phyloP scores from a whole-genome alignment of 306 rosid genomes.

The Casuarina cunninghamiana region DNA sequence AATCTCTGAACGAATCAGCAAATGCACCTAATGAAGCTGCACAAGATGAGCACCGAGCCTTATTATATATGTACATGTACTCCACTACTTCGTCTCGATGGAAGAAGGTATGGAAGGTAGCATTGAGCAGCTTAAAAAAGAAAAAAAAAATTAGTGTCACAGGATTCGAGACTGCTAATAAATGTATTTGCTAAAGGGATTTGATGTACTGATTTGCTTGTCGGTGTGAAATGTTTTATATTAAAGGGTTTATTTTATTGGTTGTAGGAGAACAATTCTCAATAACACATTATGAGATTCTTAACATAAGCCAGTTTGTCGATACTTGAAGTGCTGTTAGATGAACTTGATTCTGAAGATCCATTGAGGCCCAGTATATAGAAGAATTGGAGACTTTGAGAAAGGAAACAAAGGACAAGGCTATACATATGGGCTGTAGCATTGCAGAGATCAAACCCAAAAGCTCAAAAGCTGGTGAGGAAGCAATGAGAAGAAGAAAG shows the following conservation, averaged over 20 bases:
- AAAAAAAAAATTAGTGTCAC: no score
- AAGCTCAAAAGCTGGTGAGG: no score
- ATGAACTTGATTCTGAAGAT: neutral
- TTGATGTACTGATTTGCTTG: no score
- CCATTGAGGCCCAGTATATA: neutral
- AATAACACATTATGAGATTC: no score
- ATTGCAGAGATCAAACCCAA: no score
- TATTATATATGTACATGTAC: constrained; percentile 20
- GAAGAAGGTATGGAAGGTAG: neutral
- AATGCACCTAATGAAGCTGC: neutral
- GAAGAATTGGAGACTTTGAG: neutral
- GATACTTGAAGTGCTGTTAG: neutral
- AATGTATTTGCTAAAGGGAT: no score
- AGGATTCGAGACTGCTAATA: no score
- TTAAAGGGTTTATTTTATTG: no score
- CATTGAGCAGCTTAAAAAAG: neutral
- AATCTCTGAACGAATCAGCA: neutral
- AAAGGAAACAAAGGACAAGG: neutral
- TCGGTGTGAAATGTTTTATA: no score
- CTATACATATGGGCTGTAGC: no score
- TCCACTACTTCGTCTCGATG: constrained; percentile 32
- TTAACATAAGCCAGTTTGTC: neutral
- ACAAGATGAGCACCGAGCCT: neutral
- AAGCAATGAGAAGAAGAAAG: neutral
- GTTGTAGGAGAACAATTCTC: no score